phyloP scores from a whole-genome alignment of 2,329 filamentous ascomycete genomes.

The Capronia americana region DNA sequence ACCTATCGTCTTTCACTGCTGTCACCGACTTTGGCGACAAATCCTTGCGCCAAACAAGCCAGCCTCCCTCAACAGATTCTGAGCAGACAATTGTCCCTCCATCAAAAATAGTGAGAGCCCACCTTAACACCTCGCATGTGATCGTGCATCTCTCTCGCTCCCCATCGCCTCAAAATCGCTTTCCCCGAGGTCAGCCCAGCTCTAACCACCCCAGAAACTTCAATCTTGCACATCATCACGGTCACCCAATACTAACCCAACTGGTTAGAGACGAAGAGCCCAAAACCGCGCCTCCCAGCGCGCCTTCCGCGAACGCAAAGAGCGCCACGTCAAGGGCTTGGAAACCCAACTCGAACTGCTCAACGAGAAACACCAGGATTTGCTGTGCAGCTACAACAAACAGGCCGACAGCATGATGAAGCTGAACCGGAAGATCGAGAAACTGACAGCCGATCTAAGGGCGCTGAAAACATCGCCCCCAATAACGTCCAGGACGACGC shows the following conservation, averaged over 20 bases:
- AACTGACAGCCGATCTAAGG: conserved; percentile 25
- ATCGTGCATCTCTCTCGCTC: neutral
- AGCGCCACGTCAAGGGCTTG: conserved; percentile 83
- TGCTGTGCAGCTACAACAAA: conserved; percentile 41
- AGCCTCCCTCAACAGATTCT: conserved; percentile 1
- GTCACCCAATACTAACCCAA: neutral
- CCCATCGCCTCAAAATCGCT: neutral
- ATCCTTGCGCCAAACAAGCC: neutral
- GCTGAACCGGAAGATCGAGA: conserved; percentile 22
- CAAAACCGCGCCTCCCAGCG: conserved; percentile 91
- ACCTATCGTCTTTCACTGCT: conserved; percentile 6
- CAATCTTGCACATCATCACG: neutral
- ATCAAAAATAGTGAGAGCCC: conserved; percentile 22
- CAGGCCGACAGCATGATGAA: conserved; percentile 30
- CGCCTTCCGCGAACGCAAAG: conserved; percentile 90
- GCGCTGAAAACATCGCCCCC: conserved; percentile 7
- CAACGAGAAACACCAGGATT: conserved; percentile 40
- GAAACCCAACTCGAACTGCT: conserved; percentile 77
- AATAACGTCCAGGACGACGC: neutral
- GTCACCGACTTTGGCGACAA: conserved; percentile 1
- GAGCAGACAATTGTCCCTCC: conserved; percentile 11
- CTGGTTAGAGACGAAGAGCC: conserved; percentile 82
- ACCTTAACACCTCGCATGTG: neutral
- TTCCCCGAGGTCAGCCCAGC: neutral
- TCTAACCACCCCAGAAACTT: too few species aligned